Evolutionary conservation across 1,139 yeast genomes (phyloP).

Genomic region (Blastobotrys petasosporus): DNA sequence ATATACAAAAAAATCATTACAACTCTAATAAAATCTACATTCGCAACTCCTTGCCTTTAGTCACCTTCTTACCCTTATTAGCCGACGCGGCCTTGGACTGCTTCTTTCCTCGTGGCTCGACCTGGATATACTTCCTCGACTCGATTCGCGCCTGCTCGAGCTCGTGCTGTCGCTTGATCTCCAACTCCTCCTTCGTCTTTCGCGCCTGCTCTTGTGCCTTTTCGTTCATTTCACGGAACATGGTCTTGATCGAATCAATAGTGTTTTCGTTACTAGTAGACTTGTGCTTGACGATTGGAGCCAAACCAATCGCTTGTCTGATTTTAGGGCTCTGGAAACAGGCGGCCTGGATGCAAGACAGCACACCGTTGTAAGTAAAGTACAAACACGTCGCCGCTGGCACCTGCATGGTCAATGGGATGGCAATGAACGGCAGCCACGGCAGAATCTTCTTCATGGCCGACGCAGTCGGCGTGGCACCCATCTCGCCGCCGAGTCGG

Average conservation of each 20-base stretch:
- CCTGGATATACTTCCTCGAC: slow-evolving; percentile 18
- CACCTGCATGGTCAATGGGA: slow-evolving; percentile 78
- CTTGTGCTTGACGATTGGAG: slow-evolving; percentile 54
- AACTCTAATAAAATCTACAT: slow-evolving; percentile 3
- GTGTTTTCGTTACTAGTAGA: slow-evolving; percentile 38
- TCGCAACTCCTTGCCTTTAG: slow-evolving; percentile 17
- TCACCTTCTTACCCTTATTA: slow-evolving; percentile 17
- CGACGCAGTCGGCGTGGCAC: slow-evolving; percentile 60
- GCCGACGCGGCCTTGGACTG: slow-evolving; percentile 11
- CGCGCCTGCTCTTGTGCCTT: slow-evolving; percentile 50
- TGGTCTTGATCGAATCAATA: slow-evolving; percentile 35
- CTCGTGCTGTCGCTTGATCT: slow-evolving; percentile 27
- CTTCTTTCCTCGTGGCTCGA: slow-evolving; percentile 15
- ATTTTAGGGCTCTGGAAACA: slow-evolving; percentile 54
- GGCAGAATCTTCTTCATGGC: slow-evolving; percentile 68
- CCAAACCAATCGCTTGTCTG: slow-evolving; percentile 56
- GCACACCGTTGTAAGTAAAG: slow-evolving; percentile 73
- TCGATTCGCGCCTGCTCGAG: slow-evolving; percentile 22
- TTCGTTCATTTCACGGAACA: slow-evolving; percentile 50
- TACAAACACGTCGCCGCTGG: slow-evolving; percentile 82
- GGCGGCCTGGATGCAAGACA: slow-evolving; percentile 66
- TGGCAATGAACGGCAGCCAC: slow-evolving; percentile 69
- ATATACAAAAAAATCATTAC: no score
- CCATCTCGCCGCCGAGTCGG: slow-evolving; percentile 82
- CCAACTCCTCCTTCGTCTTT: slow-evolving; percentile 32